These are phyloP conservation scores for Leersia perrieri DNA, from an alignment of 176 grass and related monocot species.

Conservation along the genomic window DNA sequence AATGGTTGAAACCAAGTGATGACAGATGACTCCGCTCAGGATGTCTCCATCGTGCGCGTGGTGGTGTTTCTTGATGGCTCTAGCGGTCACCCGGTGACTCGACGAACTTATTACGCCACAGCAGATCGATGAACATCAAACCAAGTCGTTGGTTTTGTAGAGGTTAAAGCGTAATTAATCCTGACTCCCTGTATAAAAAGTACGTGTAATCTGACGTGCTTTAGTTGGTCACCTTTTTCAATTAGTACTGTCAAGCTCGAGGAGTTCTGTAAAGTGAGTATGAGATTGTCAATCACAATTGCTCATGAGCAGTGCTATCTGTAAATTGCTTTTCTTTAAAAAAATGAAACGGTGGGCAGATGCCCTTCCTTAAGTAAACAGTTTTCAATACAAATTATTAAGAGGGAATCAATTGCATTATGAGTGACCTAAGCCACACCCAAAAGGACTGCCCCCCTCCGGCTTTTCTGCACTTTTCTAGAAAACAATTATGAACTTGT, in stretches of 20 bases:
- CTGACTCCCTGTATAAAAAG: not conserved
- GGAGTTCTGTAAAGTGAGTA: not conserved
- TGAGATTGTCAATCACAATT: not conserved
- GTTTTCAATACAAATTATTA: not conserved
- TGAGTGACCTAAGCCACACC: not conserved
- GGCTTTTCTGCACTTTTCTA: not conserved
- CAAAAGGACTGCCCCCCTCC: not conserved
- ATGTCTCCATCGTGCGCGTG: conserved; percentile 17
- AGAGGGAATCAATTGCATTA: not conserved
- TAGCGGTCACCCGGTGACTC: not conserved
- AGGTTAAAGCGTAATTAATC: not conserved
- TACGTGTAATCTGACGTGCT: not conserved
- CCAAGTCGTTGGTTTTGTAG: not conserved
- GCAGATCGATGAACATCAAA: not conserved
- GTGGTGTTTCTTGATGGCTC: not conserved
- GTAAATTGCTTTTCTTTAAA: not conserved
- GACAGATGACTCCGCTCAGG: not conserved
- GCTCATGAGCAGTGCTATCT: not conserved
- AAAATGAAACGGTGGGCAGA: not conserved
- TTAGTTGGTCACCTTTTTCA: not conserved
- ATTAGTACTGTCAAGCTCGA: not conserved
- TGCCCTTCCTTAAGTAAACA: not conserved
- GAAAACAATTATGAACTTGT: not conserved
- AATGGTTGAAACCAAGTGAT: not conserved
- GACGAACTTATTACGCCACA: not conserved